A percentile compares a stretch with the other conserved stretches of the same genome.
phyloP scores from a whole-genome alignment of 192 early-diverging fungal species.

The Chytriomyces sp. region DNA sequence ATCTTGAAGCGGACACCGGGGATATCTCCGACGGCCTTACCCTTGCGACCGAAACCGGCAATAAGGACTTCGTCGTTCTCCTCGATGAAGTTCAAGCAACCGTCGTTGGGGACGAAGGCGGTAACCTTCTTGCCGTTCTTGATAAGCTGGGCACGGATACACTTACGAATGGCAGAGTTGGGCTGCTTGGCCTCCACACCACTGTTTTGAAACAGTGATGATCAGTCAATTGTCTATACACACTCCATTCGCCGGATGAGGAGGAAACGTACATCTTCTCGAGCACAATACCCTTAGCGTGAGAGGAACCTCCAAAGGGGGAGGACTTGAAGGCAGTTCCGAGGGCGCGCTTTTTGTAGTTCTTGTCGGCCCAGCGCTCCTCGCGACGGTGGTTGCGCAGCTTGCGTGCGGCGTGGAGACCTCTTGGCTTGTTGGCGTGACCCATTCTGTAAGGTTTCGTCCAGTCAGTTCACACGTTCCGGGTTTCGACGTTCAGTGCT shows the following conservation, averaged over 20 bases:
- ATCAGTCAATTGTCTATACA: background rate
- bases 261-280: constrained; percentile 91
- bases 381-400: constrained; percentile 96
- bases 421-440: constrained; percentile 81
- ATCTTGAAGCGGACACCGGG: constrained; percentile 99
- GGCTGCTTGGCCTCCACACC: constrained; percentile 99
- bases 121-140: constrained; percentile 99
- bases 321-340: constrained; percentile 98
- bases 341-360: constrained; percentile 98
- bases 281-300: constrained; percentile 99
- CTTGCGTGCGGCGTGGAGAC: constrained; percentile 98
- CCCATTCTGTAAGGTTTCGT: constrained; percentile 22
- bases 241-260: background rate
- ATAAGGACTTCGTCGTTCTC: constrained; percentile 99
- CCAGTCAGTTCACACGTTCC: background rate
- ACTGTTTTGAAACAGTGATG: constrained; percentile 40
- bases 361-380: constrained; percentile 98
- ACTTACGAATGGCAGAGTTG: constrained; percentile 99
- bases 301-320: constrained; percentile 99
- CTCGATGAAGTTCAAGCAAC: constrained; percentile 99
- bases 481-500: background rate
- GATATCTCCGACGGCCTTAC: constrained; percentile 99
- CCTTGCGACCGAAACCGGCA: constrained; percentile 99
- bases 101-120: constrained; percentile 99
- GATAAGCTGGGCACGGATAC: constrained; percentile 99